These are phyloP conservation scores for Populus hybrid DNA, from an alignment of 441 rosid genomes.

Conservation along the genomic window DNA sequence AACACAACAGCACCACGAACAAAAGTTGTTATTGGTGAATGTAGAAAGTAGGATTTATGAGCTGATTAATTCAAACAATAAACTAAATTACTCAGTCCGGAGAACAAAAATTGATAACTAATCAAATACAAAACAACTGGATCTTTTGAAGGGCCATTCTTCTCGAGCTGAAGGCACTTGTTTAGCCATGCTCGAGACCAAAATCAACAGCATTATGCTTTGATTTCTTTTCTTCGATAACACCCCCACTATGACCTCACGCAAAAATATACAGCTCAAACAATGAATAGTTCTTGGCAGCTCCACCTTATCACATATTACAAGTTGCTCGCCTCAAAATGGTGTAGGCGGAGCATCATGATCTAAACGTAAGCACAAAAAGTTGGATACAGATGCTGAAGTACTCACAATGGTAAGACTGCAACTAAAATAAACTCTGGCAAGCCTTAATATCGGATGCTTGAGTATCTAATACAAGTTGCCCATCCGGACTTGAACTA, in stretches of 20 bases:
- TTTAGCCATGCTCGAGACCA: conserved; percentile 33
- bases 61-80: conserved; percentile 20
- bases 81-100: conserved; percentile 28
- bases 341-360: conserved; percentile 5
- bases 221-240: conserved; percentile 30
- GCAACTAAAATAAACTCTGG: conserved; percentile 34
- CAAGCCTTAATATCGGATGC: conserved; percentile 69
- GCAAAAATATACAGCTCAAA: conserved; percentile 40
- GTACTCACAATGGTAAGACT: background rate
- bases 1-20: background rate
- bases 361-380: conserved; percentile 13
- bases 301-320: conserved; percentile 36
- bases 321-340: conserved; percentile 34
- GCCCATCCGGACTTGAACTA: conserved; percentile 33
- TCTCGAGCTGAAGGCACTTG: conserved; percentile 31
- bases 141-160: conserved; percentile 34
- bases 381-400: conserved; percentile 5
- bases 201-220: conserved; percentile 37
- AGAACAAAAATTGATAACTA: conserved; percentile 30
- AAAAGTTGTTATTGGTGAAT: background rate
- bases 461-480: conserved; percentile 49
- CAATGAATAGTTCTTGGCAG: conserved; percentile 27
- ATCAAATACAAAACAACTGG: conserved; percentile 45
- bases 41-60: conserved; percentile 20
- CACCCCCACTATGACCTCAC: conserved; percentile 34